Evolutionary conservation across 2,329 filamentous ascomycete species (phyloP), one percentile per base, ranked within the genome.

Genomic region (Ophiognomonia clavigignenti-juglandacearum): DNA sequence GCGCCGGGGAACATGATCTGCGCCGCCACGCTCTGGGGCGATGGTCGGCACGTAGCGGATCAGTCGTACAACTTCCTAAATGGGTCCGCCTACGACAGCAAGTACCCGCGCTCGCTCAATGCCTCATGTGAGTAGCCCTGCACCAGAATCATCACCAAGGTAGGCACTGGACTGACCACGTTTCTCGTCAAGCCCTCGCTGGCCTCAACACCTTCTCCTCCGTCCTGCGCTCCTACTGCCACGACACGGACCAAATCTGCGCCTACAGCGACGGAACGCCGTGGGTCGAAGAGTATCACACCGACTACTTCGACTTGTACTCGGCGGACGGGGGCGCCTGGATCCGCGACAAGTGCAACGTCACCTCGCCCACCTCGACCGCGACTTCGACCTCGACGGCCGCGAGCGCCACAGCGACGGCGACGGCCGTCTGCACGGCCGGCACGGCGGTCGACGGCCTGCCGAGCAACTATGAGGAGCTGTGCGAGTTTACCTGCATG

Each of bases 261-360:
- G 67, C 66, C n/a, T 58, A 59, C 19, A 37, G 44, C 44, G 53
- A 64, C 22, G 56, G 53, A 4, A 58, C 61, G 3, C 58, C 59
- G 13, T 23, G 13, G 1, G 27, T 40, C 43, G 39, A 45, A 19
- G 39, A 34, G 10, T 57, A 58, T 14, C 66, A 69, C 48, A 56
- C 63, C 18, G 65, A 66, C 53, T 69, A 69, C 48, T 67, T 67
- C 46, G 59, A 67, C 19, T 37, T 64, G 14, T 62, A 58, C 52
- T 56, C 48, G 35, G 37, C 52, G 13, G 52, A 57, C 14, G 54
- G 52, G 22, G 57, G 58, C 36, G 43, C 52, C 26, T 57, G 43
- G 44, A 34, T 48, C 26, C 34, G 27, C 39, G 20, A 36, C 45
- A 48, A 29, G 45, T 39, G 43, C 18, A 37, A 29, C 4, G 43